Base-by-base conservation (phyloP, 2,329 filamentous ascomycete species). In the Anisogramma anomala region DNA sequence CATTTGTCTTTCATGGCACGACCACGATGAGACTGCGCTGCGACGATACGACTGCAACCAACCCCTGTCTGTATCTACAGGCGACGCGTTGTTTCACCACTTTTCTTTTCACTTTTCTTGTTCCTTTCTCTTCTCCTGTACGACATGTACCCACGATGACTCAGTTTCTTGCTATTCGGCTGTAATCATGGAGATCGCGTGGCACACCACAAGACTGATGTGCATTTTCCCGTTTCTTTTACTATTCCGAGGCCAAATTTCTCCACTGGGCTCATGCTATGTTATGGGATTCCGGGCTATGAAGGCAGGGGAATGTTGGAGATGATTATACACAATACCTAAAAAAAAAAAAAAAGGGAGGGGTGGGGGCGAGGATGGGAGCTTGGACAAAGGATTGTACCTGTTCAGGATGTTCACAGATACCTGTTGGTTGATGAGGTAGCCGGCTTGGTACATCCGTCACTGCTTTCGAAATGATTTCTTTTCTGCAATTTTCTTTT, bases 171-270 rank as follows among this genome's bases (percentile, higher is more conserved):
- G 27, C 33, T 42, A 20, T 36, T 26, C 32, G 7, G 25, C 39
- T 41, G 33, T 19, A 15, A 30, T n/a, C 13, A 6, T 43, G 23
- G 26, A 14, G 5, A 23, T 9, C 9, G 9, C 22, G 22, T 5
- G 5, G 9, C 22, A 23, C 22, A 60, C 62, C 26, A 64, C 64
- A 8, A 64, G 46, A 15, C 53, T 56, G 0, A 23, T 23, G 22
- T 23, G 27, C 13, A 14, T 15, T 30, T 13, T 13, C 20, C 27
- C 15, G 27, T 26, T 20, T 36, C 36, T 9, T 32, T 18, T 18
- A 36, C 32, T 20, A 32, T 10, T 10, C 36, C 18, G 33, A 44
- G 23, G 7, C 41, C 22, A 2, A 9, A 9, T 9, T 23, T 5
- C 9, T 23, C 22, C 5, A 9, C 22, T 23, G 22, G 22, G 9